These are phyloP conservation scores for Chenopodium quinoa DNA, from an alignment of 148 eudicot genomes.

Conservation along the genomic window DNA sequence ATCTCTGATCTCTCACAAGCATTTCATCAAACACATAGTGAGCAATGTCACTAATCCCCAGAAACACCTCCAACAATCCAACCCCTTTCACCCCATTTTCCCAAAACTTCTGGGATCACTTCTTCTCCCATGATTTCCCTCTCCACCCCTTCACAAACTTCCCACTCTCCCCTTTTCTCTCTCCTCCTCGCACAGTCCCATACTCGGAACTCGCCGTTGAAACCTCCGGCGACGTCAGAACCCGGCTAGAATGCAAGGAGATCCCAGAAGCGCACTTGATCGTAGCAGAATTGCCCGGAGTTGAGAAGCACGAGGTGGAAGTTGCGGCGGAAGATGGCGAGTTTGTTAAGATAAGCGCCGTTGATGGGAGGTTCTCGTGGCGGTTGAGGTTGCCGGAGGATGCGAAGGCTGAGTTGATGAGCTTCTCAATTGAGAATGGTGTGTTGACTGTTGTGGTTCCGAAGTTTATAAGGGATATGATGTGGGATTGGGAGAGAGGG, in stretches of 20 bases:
- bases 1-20: background rate
- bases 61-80: conserved; percentile 19
- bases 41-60: conserved; percentile 35
- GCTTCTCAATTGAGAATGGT: conserved; percentile 35
- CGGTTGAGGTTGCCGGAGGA: conserved; percentile 27
- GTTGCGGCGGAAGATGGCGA: conserved; percentile 27
- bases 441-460: conserved; percentile 43
- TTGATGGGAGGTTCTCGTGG: conserved; percentile 36
- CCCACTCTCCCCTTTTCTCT: conserved; percentile 21
- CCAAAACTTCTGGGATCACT: conserved; percentile 30
- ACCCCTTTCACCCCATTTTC: conserved; percentile 30
- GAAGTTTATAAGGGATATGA: conserved; percentile 5
- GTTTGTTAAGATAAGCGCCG: conserved; percentile 18
- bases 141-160: background rate
- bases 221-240: conserved; percentile 26
- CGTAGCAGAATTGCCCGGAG: conserved; percentile 31
- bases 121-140: conserved; percentile 24
- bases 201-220: conserved; percentile 38
- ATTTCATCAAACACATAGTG: conserved; percentile 16
- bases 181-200: conserved; percentile 24
- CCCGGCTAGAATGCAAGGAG: conserved; percentile 39
- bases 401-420: conserved; percentile 25
- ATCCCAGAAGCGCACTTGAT: conserved; percentile 39
- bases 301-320: conserved; percentile 24
- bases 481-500: background rate